phyloP scores from a whole-genome alignment of 495 filamentous ascomycete species.

The Daldinia concentrica region DNA sequence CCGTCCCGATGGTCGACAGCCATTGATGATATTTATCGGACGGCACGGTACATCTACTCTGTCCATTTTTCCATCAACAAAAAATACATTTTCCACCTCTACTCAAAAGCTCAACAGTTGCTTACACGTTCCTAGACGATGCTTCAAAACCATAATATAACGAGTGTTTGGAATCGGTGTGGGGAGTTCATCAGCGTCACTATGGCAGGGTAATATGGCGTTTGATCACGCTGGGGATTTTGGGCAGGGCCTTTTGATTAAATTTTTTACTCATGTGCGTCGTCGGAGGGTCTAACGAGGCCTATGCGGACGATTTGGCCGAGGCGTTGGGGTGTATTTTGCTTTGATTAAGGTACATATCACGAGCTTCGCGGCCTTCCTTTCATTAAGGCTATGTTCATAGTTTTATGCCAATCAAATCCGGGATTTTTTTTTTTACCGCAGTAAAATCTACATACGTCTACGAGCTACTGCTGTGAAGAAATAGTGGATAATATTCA shows the following conservation, averaged over 20 bases:
- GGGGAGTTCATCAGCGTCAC: slow-evolving; percentile 10
- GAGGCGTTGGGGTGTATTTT: slow-evolving; percentile 30
- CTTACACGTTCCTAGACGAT: slow-evolving; percentile 32
- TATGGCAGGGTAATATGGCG: slow-evolving; percentile 11
- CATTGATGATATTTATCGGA: slow-evolving; percentile 12
- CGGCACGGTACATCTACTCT: neutral
- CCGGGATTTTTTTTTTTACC: neutral
- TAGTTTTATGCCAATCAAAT: slow-evolving; percentile 23
- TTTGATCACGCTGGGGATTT: slow-evolving; percentile 1
- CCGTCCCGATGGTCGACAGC: slow-evolving; percentile 16
- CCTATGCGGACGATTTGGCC: slow-evolving; percentile 9
- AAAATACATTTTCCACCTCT: neutral
- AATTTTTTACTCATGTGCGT: neutral
- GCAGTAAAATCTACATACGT: neutral
- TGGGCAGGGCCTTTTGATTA: slow-evolving; percentile 7
- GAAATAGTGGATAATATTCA: neutral
- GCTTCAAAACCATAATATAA: slow-evolving; percentile 27
- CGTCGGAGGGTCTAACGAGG: slow-evolving; percentile 1
- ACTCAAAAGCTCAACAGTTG: slow-evolving; percentile 11
- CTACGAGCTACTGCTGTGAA: neutral
- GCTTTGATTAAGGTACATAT: slow-evolving; percentile 32
- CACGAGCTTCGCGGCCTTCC: slow-evolving; percentile 35
- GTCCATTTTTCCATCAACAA: neutral
- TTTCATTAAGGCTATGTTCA: slow-evolving; percentile 24
- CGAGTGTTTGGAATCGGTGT: slow-evolving; percentile 22